A percentile compares a stretch with the other conserved stretches of the same genome.
These are phyloP conservation scores for Daldinia concentrica DNA, from an alignment of 495 filamentous ascomycete species.

Conservation along the genomic window DNA sequence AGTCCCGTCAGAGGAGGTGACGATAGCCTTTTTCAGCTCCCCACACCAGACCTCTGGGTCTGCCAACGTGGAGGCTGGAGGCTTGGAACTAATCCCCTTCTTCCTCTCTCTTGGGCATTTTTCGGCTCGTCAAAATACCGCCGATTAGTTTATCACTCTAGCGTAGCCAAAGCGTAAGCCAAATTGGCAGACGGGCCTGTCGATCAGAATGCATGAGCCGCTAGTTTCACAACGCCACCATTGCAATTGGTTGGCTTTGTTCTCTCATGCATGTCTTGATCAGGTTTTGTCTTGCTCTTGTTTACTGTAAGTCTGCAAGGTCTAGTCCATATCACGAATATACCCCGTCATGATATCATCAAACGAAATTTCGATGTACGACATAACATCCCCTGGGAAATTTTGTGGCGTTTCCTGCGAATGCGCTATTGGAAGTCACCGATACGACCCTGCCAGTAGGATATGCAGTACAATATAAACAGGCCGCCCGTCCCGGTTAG, in stretches of 20 bases:
- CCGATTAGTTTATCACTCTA: conserved; percentile 22
- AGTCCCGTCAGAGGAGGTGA: conserved; percentile 17
- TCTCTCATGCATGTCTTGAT: conserved; percentile 19
- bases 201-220: conserved; percentile 38
- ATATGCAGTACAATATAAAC: conserved; percentile 41
- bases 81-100: conserved; percentile 16
- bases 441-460: conserved; percentile 19
- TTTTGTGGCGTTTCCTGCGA: conserved; percentile 26
- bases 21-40: conserved; percentile 31
- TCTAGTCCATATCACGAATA: conserved; percentile 29
- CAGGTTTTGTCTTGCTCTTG: conserved; percentile 34
- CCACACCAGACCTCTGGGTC: conserved; percentile 13
- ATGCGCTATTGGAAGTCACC: conserved; percentile 31
- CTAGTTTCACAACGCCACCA: conserved; percentile 29
- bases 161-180: conserved; percentile 22
- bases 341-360: conserved; percentile 37
- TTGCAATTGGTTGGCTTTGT: conserved; percentile 20
- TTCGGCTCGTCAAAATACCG: conserved; percentile 28
- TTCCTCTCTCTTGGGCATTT: not conserved
- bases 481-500: conserved; percentile 6
- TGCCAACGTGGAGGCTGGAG: conserved; percentile 21
- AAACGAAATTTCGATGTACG: conserved; percentile 35
- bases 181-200: conserved; percentile 35
- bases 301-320: conserved; percentile 30
- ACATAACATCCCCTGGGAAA: conserved; percentile 8